Evolutionary conservation across 305 asterid species (phyloP).

Genomic region (Ilex paraguariensis): DNA sequence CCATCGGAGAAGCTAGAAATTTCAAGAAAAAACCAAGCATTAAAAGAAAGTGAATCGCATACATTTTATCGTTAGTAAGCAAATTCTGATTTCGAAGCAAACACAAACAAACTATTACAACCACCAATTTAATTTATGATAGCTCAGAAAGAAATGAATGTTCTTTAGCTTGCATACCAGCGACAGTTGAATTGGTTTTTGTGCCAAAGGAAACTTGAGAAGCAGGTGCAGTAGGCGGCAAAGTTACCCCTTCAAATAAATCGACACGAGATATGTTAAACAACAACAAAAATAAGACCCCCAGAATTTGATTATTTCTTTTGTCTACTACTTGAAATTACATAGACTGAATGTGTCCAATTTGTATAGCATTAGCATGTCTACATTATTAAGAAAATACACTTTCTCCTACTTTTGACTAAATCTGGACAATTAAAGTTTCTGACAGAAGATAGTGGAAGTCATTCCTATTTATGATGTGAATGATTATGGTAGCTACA

Average conservation of each 20-base stretch:
- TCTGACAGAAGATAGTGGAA: no score
- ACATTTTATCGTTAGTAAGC: neutral
- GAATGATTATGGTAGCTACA: no score
- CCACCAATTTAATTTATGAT: no score
- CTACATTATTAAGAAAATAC: no score
- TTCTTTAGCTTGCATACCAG: conserved; percentile 30
- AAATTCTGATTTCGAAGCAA: neutral
- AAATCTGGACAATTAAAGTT: no score
- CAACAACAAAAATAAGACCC: neutral
- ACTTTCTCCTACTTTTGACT: neutral
- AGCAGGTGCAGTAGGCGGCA: conserved; percentile 35
- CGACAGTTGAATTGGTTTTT: conserved; percentile 36
- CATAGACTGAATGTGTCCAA: neutral
- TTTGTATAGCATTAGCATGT: no score
- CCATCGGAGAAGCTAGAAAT: conserved; percentile 55
- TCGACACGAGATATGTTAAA: neutral
- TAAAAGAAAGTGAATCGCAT: neutral
- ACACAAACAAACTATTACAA: neutral
- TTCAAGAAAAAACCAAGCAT: neutral
- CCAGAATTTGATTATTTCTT: neutral
- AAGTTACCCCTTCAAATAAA: conserved; percentile 22
- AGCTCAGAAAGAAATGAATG: neutral
- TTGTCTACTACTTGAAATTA: no score
- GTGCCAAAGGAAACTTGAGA: conserved; percentile 45
- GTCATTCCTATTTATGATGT: no score